A percentile compares a stretch with the other conserved stretches of the same genome.
phyloP scores from a whole-genome alignment of 1,284 basidiomycete genomes.

The Mrakiaceae sp. region DNA sequence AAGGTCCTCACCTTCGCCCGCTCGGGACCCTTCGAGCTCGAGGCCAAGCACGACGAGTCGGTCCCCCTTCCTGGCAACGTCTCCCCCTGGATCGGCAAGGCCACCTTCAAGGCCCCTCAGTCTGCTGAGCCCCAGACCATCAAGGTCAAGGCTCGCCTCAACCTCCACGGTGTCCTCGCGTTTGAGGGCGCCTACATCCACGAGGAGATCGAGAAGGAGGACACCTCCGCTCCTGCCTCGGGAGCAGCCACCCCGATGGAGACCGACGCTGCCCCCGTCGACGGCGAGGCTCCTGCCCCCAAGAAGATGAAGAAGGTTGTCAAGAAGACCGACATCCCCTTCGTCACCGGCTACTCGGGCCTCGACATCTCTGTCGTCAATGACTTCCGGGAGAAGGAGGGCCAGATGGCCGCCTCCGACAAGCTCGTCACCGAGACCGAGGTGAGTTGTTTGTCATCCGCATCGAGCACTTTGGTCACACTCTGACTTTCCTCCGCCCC shows the following conservation, averaged over 20 bases:
- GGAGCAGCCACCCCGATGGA: slow-evolving; percentile 43
- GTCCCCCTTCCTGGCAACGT: slow-evolving; percentile 55
- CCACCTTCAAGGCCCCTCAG: slow-evolving; percentile 58
- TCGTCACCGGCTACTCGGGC: slow-evolving; percentile 51
- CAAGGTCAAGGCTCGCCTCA: slow-evolving; percentile 79
- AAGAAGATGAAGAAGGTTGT: slow-evolving; percentile 59
- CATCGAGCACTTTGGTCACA: neutral
- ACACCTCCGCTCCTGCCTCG: slow-evolving; percentile 20
- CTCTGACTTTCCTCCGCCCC: neutral
- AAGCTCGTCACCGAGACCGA: slow-evolving; percentile 93
- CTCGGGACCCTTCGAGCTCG: slow-evolving; percentile 70
- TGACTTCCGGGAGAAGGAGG: slow-evolving; percentile 61
- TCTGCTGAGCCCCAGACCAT: slow-evolving; percentile 60
- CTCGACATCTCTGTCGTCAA: slow-evolving; percentile 55
- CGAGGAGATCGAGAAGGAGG: slow-evolving; percentile 58
- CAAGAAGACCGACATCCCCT: slow-evolving; percentile 68
- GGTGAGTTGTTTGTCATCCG: slow-evolving; percentile 39
- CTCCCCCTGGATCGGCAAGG: slow-evolving; percentile 70
- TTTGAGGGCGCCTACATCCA: slow-evolving; percentile 69
- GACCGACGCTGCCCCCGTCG: slow-evolving; percentile 46
- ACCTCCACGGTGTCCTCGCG: slow-evolving; percentile 69
- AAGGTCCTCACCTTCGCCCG: slow-evolving; percentile 93
- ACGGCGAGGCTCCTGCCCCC: slow-evolving; percentile 49
- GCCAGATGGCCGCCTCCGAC: slow-evolving; percentile 73
- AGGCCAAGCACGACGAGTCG: slow-evolving; percentile 67